These are phyloP conservation scores for Phytophthora fragariae DNA, from an alignment of 352 stramenopile genomes.

Conservation along the genomic window DNA sequence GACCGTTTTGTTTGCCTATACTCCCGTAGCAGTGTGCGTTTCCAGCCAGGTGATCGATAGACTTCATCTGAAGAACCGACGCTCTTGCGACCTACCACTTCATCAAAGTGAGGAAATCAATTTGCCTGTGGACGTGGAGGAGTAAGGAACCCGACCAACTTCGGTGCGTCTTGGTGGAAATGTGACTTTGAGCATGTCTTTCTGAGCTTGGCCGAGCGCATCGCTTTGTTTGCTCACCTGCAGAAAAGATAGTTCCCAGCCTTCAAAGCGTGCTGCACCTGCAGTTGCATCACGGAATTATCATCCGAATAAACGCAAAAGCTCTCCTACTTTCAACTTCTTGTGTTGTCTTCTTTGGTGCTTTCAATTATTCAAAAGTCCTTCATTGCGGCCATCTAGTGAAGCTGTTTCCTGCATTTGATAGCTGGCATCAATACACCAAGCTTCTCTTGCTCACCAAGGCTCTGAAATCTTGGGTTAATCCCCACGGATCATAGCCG, in stretches of 20 bases:
- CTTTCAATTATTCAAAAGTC: neutral
- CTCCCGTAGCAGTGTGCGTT: neutral
- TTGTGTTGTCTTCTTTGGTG: neutral
- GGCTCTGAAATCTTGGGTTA: conserved; percentile 10
- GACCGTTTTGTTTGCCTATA: conserved; percentile 35
- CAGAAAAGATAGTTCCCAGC: too few relatives aligned
- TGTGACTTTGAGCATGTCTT: too few relatives aligned
- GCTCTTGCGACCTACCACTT: neutral
- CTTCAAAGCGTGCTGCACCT: too few relatives aligned
- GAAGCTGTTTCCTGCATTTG: neutral
- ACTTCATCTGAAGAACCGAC: conserved; percentile 17
- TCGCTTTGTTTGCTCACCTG: too few relatives aligned
- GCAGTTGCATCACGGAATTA: neutral
- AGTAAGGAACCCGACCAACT: neutral
- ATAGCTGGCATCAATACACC: too few relatives aligned
- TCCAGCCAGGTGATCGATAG: neutral
- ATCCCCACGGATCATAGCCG: neutral
- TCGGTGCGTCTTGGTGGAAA: too few relatives aligned
- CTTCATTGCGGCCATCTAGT: neutral
- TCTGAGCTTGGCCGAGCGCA: too few relatives aligned
- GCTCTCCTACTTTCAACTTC: neutral
- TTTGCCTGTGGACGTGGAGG: neutral
- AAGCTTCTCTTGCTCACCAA: neutral
- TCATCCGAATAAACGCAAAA: neutral
- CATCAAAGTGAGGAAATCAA: neutral